Base-by-base conservation (phyloP, 768 basidiomycete genomes). In the Boletus sp. region DNA sequence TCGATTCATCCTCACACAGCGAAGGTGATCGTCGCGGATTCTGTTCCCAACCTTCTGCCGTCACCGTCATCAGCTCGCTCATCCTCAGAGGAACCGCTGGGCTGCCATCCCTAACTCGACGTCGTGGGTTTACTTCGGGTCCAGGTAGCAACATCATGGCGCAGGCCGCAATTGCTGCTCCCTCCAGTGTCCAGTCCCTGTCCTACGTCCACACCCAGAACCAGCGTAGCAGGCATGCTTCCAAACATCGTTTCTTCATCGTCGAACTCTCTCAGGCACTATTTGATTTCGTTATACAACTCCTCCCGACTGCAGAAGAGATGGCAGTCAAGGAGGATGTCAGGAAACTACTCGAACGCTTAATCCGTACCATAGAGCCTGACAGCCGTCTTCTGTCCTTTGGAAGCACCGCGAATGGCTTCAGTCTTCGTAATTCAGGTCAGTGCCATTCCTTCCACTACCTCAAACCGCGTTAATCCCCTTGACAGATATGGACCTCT, bases 381-480 rank as follows among this genome's bases (percentile, higher is more conserved):
- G 83, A 92, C 65, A 90, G 90, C 62, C 86, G 92, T 52, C 77
- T 99, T 64, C 75, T 96, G 64, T 93, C 94, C 55, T 99, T 99
- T 71, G 96, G 96, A 35, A 94, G 92, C 70, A 97, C 93, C 37
- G 95, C 94, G 11, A 98, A 98, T 68, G 94, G 95, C 56, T 96
- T 98, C 78, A 94, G 92, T 70, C 83, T 98, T 66, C 83, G 94
- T 64, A 97, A 98, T 77, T 96, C 94, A 59, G 95, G 95, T 91
- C 51, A 55, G 78, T 63, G 24, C 35, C 58, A 52, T 58, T 54
- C 41, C 24, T 29, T 49, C 28, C 47, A 17, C 55, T 55, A 32
- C 59, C 52, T 20, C 46, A 33, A 32, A 15, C 45, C 35, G 14
- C 33, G 55, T 47, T 61, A 58, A 66, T 56, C 60, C 39, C 51